Evolutionary conservation across 2,329 filamentous ascomycete genomes (phyloP).

Genomic region (Colletotrichum sp.): DNA sequence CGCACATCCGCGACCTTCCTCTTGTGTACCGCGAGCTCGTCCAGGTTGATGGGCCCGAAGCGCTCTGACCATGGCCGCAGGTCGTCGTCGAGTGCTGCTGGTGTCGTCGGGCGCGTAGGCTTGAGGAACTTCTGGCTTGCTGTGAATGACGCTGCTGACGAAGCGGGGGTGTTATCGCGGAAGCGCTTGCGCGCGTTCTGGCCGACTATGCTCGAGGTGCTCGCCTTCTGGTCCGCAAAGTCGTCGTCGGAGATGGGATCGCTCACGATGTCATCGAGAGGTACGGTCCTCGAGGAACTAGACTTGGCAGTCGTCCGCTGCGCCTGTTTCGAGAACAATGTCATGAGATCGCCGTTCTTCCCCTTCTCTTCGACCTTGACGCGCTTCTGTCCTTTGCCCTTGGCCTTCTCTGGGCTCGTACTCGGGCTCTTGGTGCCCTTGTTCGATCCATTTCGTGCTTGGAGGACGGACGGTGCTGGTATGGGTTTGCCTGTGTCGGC

Average conservation of each 20-base stretch:
- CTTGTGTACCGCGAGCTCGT: constrained; percentile 93
- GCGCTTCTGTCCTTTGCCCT: constrained; percentile 36
- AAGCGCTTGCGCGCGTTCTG: constrained; percentile 60
- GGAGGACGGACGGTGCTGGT: constrained; percentile 23
- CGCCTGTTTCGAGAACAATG: constrained; percentile 67
- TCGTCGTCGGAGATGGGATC: constrained; percentile 67
- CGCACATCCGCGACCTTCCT: constrained; percentile 89
- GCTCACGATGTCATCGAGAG: constrained; percentile 55
- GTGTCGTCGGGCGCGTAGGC: constrained; percentile 38
- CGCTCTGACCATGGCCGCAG: constrained; percentile 85
- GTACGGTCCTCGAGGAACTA: constrained; percentile 32
- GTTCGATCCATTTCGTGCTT: constrained; percentile 25
- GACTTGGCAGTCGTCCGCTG: constrained; percentile 42
- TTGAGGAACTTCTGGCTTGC: constrained; percentile 59
- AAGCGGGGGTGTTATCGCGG: constrained; percentile 34
- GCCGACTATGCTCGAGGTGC: constrained; percentile 59
- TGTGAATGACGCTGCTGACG: constrained; percentile 19
- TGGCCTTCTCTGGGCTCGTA: constrained; percentile 53
- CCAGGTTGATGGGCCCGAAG: constrained; percentile 75
- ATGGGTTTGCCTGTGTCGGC: background rate
- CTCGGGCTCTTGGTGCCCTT: constrained; percentile 41
- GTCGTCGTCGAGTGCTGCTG: constrained; percentile 52
- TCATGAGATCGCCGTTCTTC: constrained; percentile 60
- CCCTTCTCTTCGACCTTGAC: constrained; percentile 51
- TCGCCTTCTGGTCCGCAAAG: constrained; percentile 54